These are phyloP conservation scores for Ilyonectria sp. DNA, from an alignment of 2,329 filamentous ascomycete genomes.

Conservation along the genomic window DNA sequence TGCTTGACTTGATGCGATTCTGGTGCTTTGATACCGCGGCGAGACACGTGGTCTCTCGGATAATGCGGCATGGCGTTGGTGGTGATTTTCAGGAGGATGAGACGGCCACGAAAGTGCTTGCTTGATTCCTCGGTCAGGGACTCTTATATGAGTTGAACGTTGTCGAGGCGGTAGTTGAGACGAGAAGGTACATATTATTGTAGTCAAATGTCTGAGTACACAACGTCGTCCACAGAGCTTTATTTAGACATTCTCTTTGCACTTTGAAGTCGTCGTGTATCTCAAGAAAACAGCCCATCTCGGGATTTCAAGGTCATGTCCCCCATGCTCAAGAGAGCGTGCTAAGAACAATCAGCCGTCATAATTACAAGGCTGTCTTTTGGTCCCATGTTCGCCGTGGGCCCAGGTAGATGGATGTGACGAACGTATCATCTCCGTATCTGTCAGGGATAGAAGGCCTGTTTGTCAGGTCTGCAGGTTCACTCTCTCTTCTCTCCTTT, in stretches of 20 bases:
- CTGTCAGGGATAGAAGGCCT: too few species aligned
- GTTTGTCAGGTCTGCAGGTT: too few species aligned
- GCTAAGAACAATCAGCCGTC: too few species aligned
- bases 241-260: background rate
- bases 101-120: slow-evolving; percentile 4
- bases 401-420: too few species aligned
- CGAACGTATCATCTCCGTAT: too few species aligned
- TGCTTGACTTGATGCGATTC: slow-evolving; percentile 33
- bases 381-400: too few species aligned
- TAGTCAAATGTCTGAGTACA: slow-evolving; percentile 8
- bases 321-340: too few species aligned
- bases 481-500: too few species aligned
- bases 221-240: background rate
- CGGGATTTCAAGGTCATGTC: too few species aligned
- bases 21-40: slow-evolving; percentile 44
- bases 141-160: background rate
- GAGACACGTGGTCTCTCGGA: slow-evolving; percentile 44
- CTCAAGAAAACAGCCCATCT: too few species aligned
- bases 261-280: background rate
- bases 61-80: slow-evolving; percentile 49
- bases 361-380: too few species aligned
- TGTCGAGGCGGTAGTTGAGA: background rate
- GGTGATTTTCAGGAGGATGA: slow-evolving; percentile 40
- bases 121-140: slow-evolving; percentile 4
- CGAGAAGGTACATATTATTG: background rate